A percentile compares a stretch with the other conserved stretches of the same genome.
These are phyloP conservation scores for Euryodendron excelsum DNA, from an alignment of 148 eudicot species.

Conservation along the genomic window DNA sequence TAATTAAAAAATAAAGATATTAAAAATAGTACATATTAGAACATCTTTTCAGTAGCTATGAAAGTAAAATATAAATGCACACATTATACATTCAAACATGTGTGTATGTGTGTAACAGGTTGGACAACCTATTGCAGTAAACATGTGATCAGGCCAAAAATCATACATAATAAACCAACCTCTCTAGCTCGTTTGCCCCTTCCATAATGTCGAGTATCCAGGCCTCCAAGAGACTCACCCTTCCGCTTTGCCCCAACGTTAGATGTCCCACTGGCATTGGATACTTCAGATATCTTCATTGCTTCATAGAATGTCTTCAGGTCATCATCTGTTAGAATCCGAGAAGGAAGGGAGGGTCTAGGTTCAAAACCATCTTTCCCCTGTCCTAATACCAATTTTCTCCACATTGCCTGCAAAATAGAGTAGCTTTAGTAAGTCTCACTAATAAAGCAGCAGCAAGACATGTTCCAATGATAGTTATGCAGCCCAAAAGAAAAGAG, in stretches of 20 bases:
- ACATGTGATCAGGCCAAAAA: not conserved
- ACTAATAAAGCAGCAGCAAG: constrained; percentile 2
- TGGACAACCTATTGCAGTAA: constrained; percentile 5
- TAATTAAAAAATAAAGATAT: too few relatives aligned
- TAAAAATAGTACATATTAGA: too few relatives aligned
- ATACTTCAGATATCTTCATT: constrained; percentile 63
- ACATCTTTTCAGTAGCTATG: too few relatives aligned
- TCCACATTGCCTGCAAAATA: constrained; percentile 67
- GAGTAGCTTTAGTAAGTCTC: constrained; percentile 5
- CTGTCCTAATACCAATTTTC: constrained; percentile 46
- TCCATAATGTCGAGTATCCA: constrained; percentile 92
- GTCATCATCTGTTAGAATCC: constrained; percentile 83
- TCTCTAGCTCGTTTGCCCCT: constrained; percentile 99
- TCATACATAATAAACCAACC: constrained; percentile 48
- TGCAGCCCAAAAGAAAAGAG: not conserved
- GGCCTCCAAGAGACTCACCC: constrained; percentile 65
- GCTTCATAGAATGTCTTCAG: constrained; percentile 77
- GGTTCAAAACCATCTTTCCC: constrained; percentile 44
- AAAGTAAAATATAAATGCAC: not conserved
- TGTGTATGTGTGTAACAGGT: too few relatives aligned
- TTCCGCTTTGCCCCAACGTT: constrained; percentile 68
- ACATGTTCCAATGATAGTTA: not conserved
- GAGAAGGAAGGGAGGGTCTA: constrained; percentile 50
- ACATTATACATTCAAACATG: not conserved
- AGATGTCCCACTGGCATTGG: constrained; percentile 35